Evolutionary conservation across 257 asterid species (phyloP).

Genomic region (Phtheirospermum japonicum): DNA sequence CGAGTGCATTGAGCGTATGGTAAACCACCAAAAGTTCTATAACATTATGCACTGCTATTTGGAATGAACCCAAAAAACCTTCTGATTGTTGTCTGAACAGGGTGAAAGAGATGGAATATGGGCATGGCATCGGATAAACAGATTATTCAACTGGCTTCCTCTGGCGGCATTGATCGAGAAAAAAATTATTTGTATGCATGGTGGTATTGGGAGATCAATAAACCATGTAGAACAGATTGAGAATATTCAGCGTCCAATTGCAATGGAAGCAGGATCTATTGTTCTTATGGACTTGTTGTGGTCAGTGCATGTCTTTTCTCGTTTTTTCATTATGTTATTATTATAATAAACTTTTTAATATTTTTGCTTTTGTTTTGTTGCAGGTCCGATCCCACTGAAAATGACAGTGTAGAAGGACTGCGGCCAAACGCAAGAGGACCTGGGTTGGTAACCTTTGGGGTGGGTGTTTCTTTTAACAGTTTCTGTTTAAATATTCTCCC

Average conservation of each 20-base stretch:
- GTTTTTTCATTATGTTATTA: not conserved
- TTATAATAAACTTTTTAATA: not conserved
- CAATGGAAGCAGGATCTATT: slow-evolving; percentile 99
- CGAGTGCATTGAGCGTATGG: slow-evolving; percentile 99
- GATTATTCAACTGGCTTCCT: slow-evolving; percentile 99
- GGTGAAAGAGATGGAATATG: slow-evolving; percentile 99
- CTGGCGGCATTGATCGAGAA: slow-evolving; percentile 95
- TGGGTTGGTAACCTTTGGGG: slow-evolving; percentile 99
- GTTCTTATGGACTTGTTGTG: slow-evolving; percentile 97
- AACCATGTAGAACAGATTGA: slow-evolving; percentile 96
- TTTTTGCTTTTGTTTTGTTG: slow-evolving; percentile 30
- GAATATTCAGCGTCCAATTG: slow-evolving; percentile 91
- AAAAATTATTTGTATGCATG: slow-evolving; percentile 97
- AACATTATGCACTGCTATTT: slow-evolving; percentile 5
- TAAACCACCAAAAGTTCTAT: slow-evolving; percentile 26
- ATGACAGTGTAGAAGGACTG: slow-evolving; percentile 98
- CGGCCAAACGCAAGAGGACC: slow-evolving; percentile 99
- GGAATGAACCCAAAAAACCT: slow-evolving; percentile 19
- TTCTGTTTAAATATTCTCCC: slow-evolving; percentile 5
- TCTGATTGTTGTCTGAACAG: slow-evolving; percentile 45
- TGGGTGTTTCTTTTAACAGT: slow-evolving; percentile 36
- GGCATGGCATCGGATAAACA: slow-evolving; percentile 95
- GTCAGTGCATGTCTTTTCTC: slow-evolving; percentile 42
- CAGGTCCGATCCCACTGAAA: slow-evolving; percentile 99
- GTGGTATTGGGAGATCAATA: slow-evolving; percentile 98